Percentiles rank a stretch among this genome's conserved stretches.
These are phyloP conservation scores for Kodamaea leandrae DNA, from an alignment of 805 yeast genomes.

Conservation along the genomic window DNA sequence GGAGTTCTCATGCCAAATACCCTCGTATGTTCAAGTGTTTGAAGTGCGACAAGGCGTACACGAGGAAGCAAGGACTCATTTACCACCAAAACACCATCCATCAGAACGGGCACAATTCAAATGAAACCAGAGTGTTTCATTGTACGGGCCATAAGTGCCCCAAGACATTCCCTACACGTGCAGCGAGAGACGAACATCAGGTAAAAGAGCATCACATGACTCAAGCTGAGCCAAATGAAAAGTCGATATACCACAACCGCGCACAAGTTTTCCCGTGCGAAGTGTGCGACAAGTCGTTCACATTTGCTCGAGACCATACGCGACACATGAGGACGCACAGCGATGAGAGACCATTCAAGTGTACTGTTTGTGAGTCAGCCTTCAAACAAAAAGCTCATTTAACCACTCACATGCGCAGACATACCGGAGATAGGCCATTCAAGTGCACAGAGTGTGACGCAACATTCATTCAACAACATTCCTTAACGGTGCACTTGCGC, in stretches of 20 bases:
- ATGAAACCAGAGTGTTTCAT: slow-evolving; percentile 11
- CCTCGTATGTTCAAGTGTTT: slow-evolving; percentile 9
- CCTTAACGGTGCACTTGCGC: slow-evolving; percentile 23
- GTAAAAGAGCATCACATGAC: slow-evolving; percentile 4
- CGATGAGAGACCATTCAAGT: slow-evolving; percentile 54
- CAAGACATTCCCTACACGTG: slow-evolving; percentile 14
- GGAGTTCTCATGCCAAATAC: slow-evolving; percentile 9
- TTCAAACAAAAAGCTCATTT: slow-evolving; percentile 37
- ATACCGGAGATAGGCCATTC: slow-evolving; percentile 16
- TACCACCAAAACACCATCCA: slow-evolving; percentile 9
- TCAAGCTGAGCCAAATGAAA: neutral
- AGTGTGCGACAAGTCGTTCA: slow-evolving; percentile 20
- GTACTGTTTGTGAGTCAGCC: slow-evolving; percentile 50
- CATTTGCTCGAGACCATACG: slow-evolving; percentile 27
- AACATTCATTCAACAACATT: slow-evolving; percentile 19
- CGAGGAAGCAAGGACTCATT: slow-evolving; percentile 18
- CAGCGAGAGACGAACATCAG: slow-evolving; percentile 7
- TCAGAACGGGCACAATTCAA: slow-evolving; percentile 4
- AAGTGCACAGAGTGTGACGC: slow-evolving; percentile 6
- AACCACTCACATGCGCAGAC: slow-evolving; percentile 4
- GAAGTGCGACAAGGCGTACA: slow-evolving; percentile 13
- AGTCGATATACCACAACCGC: slow-evolving; percentile 15
- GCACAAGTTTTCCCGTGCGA: slow-evolving; percentile 18
- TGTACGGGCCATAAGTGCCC: slow-evolving; percentile 15
- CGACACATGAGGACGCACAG: slow-evolving; percentile 59